These are phyloP conservation scores for Aschersonia sp. DNA, from an alignment of 2,329 filamentous ascomycete genomes.

Conservation along the genomic window DNA sequence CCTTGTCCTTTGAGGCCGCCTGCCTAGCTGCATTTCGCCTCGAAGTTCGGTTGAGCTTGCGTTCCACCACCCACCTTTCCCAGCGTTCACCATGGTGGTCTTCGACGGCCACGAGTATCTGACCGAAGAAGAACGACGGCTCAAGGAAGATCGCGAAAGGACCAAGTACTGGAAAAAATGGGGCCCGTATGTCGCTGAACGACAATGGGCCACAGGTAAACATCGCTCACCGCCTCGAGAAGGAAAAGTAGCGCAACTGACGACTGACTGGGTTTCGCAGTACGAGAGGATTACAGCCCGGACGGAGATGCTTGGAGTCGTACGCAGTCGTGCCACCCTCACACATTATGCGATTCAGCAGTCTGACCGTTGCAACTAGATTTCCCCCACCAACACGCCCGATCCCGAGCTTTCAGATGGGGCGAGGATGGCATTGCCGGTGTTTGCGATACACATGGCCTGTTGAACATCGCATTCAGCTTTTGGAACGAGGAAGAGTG, in stretches of 20 bases:
- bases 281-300: conserved; percentile 80
- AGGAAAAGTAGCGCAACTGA: conserved; percentile 2
- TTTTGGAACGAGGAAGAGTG: conserved; percentile 98
- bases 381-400: conserved; percentile 85
- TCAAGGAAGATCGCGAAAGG: conserved; percentile 72
- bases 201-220: conserved; percentile 88
- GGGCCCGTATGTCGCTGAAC: conserved; percentile 85
- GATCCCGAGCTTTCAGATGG: conserved; percentile 83
- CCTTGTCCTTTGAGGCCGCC: conserved; percentile 14
- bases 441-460: conserved; percentile 78
- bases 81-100: conserved; percentile 55
- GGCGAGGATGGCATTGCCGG: conserved; percentile 95
- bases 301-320: conserved; percentile 93
- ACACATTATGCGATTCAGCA: conserved; percentile 4
- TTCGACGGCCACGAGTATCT: conserved; percentile 79
- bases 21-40: neutral
- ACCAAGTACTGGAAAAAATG: conserved; percentile 97
- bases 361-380: conserved; percentile 33
- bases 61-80: neutral
- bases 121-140: conserved; percentile 78
- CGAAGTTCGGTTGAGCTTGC: too few species aligned
- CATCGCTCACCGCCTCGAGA: conserved; percentile 3
- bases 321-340: conserved; percentile 31
- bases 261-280: conserved; percentile 20
- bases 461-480: conserved; percentile 85